phyloP scores from a whole-genome alignment of 495 filamentous ascomycete species.

The Margaritispora aquatica region DNA sequence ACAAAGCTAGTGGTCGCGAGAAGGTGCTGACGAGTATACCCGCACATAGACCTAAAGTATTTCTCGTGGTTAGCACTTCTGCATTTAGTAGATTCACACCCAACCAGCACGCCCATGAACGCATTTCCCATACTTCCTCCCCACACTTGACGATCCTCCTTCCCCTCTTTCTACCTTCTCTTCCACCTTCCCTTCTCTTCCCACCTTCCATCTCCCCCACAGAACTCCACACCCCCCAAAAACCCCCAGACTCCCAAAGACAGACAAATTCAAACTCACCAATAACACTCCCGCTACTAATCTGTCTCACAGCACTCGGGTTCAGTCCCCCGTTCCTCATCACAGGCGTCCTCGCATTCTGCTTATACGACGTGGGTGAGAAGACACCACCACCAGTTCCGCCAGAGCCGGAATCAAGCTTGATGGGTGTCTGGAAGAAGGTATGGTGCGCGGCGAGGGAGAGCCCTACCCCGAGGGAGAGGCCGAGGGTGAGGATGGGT shows the following conservation, averaged over 20 bases:
- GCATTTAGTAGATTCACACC: too few species aligned
- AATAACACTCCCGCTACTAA: slow-evolving; percentile 62
- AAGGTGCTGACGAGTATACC: slow-evolving; percentile 70
- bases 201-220: not conserved
- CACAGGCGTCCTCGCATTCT: slow-evolving; percentile 25
- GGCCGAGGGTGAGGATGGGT: slow-evolving; percentile 3
- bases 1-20: slow-evolving; percentile 63
- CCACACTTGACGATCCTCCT: too few species aligned
- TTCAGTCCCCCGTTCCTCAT: slow-evolving; percentile 33
- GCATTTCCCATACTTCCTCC: too few species aligned
- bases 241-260: too few species aligned
- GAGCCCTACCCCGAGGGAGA: not conserved
- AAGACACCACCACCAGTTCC: not conserved
- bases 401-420: not conserved
- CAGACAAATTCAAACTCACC: too few species aligned
- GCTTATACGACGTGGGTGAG: slow-evolving; percentile 5
- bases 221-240: not conserved
- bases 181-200: not conserved
- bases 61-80: too few species aligned
- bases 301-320: slow-evolving; percentile 53
- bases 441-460: slow-evolving; percentile 1
- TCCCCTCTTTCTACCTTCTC: too few species aligned
- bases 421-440: not conserved
- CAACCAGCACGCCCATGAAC: too few species aligned
- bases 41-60: slow-evolving; percentile 59